Evolutionary conservation across 1,139 yeast species (phyloP), one percentile per base, ranked within the genome.

Genomic region (Suhomyces terraborum): DNA sequence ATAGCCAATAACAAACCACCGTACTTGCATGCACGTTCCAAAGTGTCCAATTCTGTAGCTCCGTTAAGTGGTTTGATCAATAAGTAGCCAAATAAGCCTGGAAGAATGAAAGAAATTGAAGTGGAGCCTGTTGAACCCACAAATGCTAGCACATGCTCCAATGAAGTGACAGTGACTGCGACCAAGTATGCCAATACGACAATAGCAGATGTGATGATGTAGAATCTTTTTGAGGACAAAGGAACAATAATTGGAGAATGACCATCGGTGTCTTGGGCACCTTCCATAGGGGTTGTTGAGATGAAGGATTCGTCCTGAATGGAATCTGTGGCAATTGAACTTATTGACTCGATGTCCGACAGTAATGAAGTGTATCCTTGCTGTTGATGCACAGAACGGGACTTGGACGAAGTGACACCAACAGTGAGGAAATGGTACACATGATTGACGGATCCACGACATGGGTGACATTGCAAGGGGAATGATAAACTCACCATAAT

Each of bases 91-190:
- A 91, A 91, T 26, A 89, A 69, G 0, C 98, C 98, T 0, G 98
- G 98, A 42, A 91, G 73, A 39, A 91, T 89, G 60, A 91, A 91
- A 12, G 96, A 87, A 44, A 91, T 91, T 10, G 96, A 84, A 0
- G 97, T 89, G 2, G 96, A 88, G 0, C 98, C 98, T 0, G 97
- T 91, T 3, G 96, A 84, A 2, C 98, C 98, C 5, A 91, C 97
- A 63, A 91, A 81, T 4, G 96, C 95, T 47, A 91, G 72, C 27
- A 93, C 95, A 43, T 80, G 82, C 38, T 89, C 97, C 51, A 91
- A 75, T 0, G 96, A 88, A 1, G 77, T 73, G 6, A 91, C 94
- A 1, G 83, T 65, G 27, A 85, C 72, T 0, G 98, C 96, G n/a
- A 88, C 76, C 14, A 80, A 48, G 56, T 85, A 88, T 21, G 95